Conservation (phyloP, 2,329 filamentous ascomycete genomes). For the Calonectria naviculata region DNA sequence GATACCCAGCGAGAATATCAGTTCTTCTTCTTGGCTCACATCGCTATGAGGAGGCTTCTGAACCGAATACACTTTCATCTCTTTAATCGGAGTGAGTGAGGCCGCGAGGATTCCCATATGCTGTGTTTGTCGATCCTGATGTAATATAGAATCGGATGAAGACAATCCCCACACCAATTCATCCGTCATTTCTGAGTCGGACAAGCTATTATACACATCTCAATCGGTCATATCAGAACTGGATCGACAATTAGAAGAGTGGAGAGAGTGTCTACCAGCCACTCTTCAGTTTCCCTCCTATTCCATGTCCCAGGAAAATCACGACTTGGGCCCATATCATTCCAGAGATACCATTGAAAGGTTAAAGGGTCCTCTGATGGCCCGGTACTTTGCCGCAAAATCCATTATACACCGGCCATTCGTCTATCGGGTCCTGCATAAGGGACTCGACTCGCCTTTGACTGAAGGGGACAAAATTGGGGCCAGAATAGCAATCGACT, state of each 20-base stretch:
- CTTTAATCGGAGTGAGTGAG: slow-evolving; percentile 19
- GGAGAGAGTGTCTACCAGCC: slow-evolving; percentile 23
- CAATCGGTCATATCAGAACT: slow-evolving; percentile 23
- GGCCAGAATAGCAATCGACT: slow-evolving; percentile 8
- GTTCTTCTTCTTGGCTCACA: slow-evolving; percentile 29
- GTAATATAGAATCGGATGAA: neutral
- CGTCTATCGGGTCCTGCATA: slow-evolving; percentile 23
- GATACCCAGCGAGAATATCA: slow-evolving; percentile 25
- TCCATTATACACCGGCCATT: slow-evolving; percentile 25
- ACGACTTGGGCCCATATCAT: neutral
- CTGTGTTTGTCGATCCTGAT: neutral
- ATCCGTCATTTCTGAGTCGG: neutral
- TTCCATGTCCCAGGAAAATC: neutral
- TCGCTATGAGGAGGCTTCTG: slow-evolving; percentile 27
- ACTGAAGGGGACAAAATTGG: slow-evolving; percentile 8
- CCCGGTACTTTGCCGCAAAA: slow-evolving; percentile 22
- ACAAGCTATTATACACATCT: slow-evolving; percentile 1
- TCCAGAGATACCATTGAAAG: neutral
- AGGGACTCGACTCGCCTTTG: neutral
- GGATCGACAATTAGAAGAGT: slow-evolving; percentile 30
- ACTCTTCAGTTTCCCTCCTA: slow-evolving; percentile 11
- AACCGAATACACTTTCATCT: slow-evolving; percentile 30
- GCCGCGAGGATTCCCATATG: neutral
- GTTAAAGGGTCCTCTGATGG: neutral
- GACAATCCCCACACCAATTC: neutral